Evolutionary conservation across 345 rosid genomes (phyloP), one percentile per base, ranked within the genome.

Genomic region (Salix purpurea): DNA sequence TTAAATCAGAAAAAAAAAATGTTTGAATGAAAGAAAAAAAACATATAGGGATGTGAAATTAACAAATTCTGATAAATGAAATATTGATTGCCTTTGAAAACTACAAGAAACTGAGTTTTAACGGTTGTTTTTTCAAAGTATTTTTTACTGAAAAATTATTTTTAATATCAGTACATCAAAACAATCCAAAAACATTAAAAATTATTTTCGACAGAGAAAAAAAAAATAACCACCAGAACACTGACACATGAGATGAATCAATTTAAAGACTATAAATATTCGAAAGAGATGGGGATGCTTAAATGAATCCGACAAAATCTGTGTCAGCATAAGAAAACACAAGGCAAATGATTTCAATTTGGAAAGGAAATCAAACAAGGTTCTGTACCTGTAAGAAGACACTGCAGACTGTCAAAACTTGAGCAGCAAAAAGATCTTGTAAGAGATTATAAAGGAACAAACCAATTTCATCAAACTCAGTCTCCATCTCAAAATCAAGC

Each of bases 321-420:
- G 14, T 58, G 16, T 23, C 14, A 2, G 12, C 19, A 8, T 30
- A n/a, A n/a, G 40, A 32, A 24, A 65, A 6, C 6, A 58, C 24
- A 19, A 2, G 12, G 24, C 23, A 0, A 52, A 21, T 52, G 60
- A 24, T 52, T 52, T 52, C 21, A 52, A 7, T 52, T 19, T 18
- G 7, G 44, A 10, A 44, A 44, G n/a, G 6, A 12, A 1, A 56
- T n/a, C 4, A 56, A 9, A 9, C 4, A 58, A 23, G 64, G 28
- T n/a, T 23, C 4, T 15, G 21, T 61, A 86, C 86, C 86, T 88
- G 87, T 74, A 84, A 72, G 42, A 81, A 50, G 52, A 65, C 85
- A 68, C 81, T 76, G 73, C 85, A 80, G 1, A 79, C 77, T 0
- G 80, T 79, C 78, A 83, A 68, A 19, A 42, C 60, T 19, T 15